Percentiles rank a stretch among this genome's conserved stretches.
phyloP scores from a whole-genome alignment of 805 yeast genomes.

The Metschnikowia lunata region DNA sequence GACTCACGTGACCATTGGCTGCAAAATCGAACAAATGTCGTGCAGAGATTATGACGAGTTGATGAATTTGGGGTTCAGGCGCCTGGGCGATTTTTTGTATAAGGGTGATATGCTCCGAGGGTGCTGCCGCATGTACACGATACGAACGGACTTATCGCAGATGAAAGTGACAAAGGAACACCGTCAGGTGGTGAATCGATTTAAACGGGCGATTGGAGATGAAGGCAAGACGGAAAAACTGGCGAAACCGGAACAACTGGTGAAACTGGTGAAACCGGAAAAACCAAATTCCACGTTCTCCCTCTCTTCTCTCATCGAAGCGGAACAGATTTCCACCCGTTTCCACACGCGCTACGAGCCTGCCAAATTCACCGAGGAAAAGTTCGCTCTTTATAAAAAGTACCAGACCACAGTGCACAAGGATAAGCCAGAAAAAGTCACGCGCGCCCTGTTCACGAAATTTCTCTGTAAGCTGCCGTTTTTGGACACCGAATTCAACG shows the following conservation, averaged over 20 bases:
- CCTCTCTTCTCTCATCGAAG: slow-evolving; percentile 31
- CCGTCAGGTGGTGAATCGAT: slow-evolving; percentile 59
- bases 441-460: slow-evolving; percentile 47
- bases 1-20: slow-evolving; percentile 29
- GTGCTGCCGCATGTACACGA: slow-evolving; percentile 79
- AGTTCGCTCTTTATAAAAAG: slow-evolving; percentile 56
- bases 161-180: slow-evolving; percentile 60
- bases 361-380: slow-evolving; percentile 50
- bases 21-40: slow-evolving; percentile 43
- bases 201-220: slow-evolving; percentile 38
- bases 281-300: slow-evolving; percentile 13
- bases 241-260: no score
- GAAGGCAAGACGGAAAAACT: slow-evolving; percentile 2
- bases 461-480: slow-evolving; percentile 75
- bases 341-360: slow-evolving; percentile 50
- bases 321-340: slow-evolving; percentile 34
- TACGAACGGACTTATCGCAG: slow-evolving; percentile 50
- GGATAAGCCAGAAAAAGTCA: slow-evolving; percentile 48
- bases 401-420: slow-evolving; percentile 72
- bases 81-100: slow-evolving; percentile 69
- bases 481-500: slow-evolving; percentile 20
- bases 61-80: slow-evolving; percentile 70
- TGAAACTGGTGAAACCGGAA: background rate
- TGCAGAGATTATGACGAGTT: slow-evolving; percentile 55
- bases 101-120: slow-evolving; percentile 63